Evolutionary conservation across 352 stramenopile genomes (phyloP).

Genomic region (Phytopythium oedochilum): DNA sequence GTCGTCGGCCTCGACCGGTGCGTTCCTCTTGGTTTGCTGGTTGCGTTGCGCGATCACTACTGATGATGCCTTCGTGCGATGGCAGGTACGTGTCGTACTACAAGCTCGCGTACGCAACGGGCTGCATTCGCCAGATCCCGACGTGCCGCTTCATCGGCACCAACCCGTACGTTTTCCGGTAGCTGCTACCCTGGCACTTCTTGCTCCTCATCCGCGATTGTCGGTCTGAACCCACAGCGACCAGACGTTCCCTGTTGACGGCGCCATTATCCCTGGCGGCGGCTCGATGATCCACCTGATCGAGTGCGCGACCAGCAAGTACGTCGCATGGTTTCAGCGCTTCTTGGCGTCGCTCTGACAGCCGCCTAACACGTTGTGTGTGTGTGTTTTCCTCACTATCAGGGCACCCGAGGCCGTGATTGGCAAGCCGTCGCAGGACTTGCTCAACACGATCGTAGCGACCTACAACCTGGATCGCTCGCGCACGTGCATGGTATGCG

Average conservation of each 20-base stretch:
- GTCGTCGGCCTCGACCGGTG: constrained; percentile 79
- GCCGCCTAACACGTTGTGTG: constrained; percentile 6
- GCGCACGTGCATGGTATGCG: constrained; percentile 76
- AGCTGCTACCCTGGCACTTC: background rate
- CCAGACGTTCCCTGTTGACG: constrained; percentile 68
- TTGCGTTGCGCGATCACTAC: background rate
- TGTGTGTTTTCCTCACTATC: background rate
- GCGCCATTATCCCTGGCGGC: constrained; percentile 66
- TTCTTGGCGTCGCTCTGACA: background rate
- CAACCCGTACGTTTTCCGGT: constrained; percentile 69
- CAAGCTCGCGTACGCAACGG: constrained; percentile 80
- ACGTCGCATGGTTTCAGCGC: constrained; percentile 15
- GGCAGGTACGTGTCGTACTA: constrained; percentile 75
- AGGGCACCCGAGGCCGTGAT: constrained; percentile 69
- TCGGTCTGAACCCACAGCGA: constrained; percentile 42
- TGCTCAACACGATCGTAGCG: constrained; percentile 75
- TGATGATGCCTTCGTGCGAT: background rate
- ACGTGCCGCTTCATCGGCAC: constrained; percentile 79
- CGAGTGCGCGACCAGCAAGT: constrained; percentile 62
- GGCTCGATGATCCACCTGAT: constrained; percentile 70
- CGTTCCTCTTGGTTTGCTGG: background rate
- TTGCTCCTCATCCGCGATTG: background rate
- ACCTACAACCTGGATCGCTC: constrained; percentile 61
- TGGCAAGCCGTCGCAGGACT: constrained; percentile 79
- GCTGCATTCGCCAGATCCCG: constrained; percentile 62